Percentiles rank a stretch among this genome's conserved stretches.
phyloP scores from a whole-genome alignment of 2,329 filamentous ascomycete species.

The Claviceps digitariae region DNA sequence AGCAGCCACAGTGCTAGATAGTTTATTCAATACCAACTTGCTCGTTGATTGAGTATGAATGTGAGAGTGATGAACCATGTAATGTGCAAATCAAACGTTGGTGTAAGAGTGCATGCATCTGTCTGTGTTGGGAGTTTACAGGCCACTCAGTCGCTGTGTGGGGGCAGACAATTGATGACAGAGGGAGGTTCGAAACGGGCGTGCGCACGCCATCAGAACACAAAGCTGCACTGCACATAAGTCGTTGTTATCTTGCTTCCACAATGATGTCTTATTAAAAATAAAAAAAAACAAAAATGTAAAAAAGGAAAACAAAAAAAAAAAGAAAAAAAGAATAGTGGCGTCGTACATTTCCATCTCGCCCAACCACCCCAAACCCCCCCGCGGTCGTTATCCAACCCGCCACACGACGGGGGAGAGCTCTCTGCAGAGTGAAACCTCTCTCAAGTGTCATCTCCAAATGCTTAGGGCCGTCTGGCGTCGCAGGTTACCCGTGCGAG shows the following conservation, averaged over 20 bases:
- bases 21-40: not conserved
- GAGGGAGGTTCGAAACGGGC: not conserved
- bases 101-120: too few relatives aligned
- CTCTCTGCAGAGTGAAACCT: slow-evolving; percentile 60
- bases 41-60: not conserved
- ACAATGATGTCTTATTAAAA: too few relatives aligned
- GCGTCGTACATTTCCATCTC: slow-evolving; percentile 43
- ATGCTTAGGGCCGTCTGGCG: slow-evolving; percentile 49
- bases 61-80: not conserved
- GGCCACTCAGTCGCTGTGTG: too few relatives aligned
- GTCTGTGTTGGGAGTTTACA: not conserved
- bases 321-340: slow-evolving; percentile 22
- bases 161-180: not conserved
- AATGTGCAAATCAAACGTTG: not conserved
- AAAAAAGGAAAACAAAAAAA: not conserved
- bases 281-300: too few relatives aligned
- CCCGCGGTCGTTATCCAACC: slow-evolving; percentile 51
- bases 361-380: slow-evolving; percentile 41
- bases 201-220: not conserved
- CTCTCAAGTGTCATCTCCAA: slow-evolving; percentile 55
- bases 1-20: slow-evolving; percentile 4
- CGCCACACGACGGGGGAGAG: slow-evolving; percentile 59
- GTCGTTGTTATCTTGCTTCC: too few relatives aligned
- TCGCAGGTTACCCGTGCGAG: slow-evolving; percentile 57
- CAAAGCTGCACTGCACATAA: too few relatives aligned